Conservation (phyloP, 352 stramenopile genomes). For the Globisporangium alternatum region DNA sequence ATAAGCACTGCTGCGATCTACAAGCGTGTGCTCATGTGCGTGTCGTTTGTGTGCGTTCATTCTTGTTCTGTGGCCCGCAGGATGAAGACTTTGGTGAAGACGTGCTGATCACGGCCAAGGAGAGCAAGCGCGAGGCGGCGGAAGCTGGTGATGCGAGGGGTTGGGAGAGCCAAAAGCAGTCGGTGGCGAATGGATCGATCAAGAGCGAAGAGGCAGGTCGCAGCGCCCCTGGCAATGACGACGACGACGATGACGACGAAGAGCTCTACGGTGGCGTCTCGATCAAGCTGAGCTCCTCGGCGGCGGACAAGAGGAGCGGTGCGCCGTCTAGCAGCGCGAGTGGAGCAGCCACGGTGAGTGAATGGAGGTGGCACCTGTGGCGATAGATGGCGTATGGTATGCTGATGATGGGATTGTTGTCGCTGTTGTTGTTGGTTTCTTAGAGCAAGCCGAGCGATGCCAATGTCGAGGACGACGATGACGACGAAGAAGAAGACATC, state of each 20-base stretch:
- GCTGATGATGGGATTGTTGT: not conserved
- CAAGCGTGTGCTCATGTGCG: not conserved
- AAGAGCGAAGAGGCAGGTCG: not conserved
- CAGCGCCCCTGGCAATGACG: slow-evolving; percentile 10
- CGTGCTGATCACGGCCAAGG: slow-evolving; percentile 40
- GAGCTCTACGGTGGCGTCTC: slow-evolving; percentile 78
- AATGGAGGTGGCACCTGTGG: not conserved
- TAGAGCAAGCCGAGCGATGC: slow-evolving; percentile 4
- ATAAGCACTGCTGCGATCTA: not conserved
- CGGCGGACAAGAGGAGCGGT: slow-evolving; percentile 12
- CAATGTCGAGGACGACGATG: slow-evolving; percentile 66
- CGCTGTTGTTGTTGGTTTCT: not conserved
- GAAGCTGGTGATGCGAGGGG: slow-evolving; percentile 6
- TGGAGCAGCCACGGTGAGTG: not conserved
- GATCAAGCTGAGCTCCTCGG: slow-evolving; percentile 56
- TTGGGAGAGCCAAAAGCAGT: slow-evolving; percentile 7
- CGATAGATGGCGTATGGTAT: not conserved
- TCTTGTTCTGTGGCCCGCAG: slow-evolving; percentile 18
- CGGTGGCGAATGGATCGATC: not conserved
- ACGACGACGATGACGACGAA: slow-evolving; percentile 69
- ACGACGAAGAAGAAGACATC: slow-evolving; percentile 84
- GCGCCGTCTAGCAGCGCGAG: slow-evolving; percentile 10
- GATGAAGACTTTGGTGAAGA: slow-evolving; percentile 83
- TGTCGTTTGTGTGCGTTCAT: slow-evolving; percentile 2
- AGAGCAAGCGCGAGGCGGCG: slow-evolving; percentile 17